Percentiles rank a stretch among this genome's conserved stretches.
These are phyloP conservation scores for Helicocarpus griseus DNA, from an alignment of 2,329 filamentous ascomycete species.

Conservation along the genomic window DNA sequence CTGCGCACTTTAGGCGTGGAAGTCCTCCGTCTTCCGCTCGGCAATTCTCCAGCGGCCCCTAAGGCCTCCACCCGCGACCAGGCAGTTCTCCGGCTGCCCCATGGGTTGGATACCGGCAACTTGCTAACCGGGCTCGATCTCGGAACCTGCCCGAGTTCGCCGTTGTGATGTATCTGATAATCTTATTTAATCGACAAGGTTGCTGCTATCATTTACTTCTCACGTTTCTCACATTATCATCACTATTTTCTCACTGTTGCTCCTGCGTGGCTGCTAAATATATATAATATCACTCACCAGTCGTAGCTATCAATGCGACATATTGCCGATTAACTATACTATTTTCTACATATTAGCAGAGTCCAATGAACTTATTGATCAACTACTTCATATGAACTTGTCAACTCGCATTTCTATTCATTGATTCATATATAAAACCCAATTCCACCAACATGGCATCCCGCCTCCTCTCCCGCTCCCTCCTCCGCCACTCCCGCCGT, in stretches of 20 bases:
- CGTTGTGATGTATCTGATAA: neutral
- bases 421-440: neutral
- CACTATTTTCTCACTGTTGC: too few species aligned
- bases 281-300: too few species aligned
- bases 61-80: neutral
- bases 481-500: neutral
- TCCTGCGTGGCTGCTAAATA: too few species aligned
- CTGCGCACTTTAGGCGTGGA: neutral
- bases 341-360: too few species aligned
- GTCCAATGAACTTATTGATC: too few species aligned
- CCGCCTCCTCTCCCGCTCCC: conserved; percentile 3
- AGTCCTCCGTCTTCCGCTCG: neutral
- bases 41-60: neutral
- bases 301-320: too few species aligned
- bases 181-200: neutral
- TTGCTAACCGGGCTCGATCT: neutral
- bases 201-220: neutral
- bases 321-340: too few species aligned
- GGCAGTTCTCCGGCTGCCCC: neutral
- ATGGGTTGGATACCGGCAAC: neutral
- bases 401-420: neutral
- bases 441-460: conserved; percentile 5
- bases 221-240: too few species aligned
- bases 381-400: too few species aligned
- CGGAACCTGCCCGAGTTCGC: neutral